phyloP scores from a whole-genome alignment of 169 alveolate species.

The Eimeria sp. region DNA sequence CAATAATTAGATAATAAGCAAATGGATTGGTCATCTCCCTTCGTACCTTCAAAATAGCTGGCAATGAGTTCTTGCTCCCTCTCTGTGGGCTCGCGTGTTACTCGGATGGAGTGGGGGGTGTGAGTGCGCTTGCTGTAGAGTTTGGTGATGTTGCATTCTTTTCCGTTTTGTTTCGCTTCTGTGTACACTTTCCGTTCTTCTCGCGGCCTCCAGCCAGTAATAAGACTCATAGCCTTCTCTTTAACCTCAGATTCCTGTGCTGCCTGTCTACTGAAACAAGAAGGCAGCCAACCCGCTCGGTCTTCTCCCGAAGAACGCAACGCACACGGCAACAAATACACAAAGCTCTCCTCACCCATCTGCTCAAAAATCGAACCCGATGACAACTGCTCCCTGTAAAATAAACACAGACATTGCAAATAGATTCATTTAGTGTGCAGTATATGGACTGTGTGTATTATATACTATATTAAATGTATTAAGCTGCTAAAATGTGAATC shows the following conservation, averaged over 20 bases:
- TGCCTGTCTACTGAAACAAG: not conserved
- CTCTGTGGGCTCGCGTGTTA: not conserved
- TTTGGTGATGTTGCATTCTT: too few species aligned
- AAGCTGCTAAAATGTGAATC: too few species aligned
- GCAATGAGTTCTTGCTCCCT: not conserved
- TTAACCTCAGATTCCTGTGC: not conserved
- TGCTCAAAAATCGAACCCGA: not conserved
- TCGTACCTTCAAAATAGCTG: not conserved
- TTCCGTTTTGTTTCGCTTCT: not conserved
- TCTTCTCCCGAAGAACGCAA: constrained; percentile 76
- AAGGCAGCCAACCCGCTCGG: constrained; percentile 67
- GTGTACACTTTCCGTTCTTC: not conserved
- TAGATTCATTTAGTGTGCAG: not conserved
- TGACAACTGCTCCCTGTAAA: too few species aligned
- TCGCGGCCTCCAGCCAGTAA: not conserved
- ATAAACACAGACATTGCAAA: not conserved
- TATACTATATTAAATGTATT: too few species aligned
- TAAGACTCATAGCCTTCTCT: not conserved
- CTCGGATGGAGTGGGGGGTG: constrained; percentile 17
- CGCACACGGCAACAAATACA: constrained; percentile 50
- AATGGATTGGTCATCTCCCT: not conserved
- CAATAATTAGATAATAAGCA: too few species aligned
- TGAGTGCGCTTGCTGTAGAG: too few species aligned
- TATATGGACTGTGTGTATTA: too few species aligned
- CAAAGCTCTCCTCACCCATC: constrained; percentile 32